These are phyloP conservation scores for Aurifilum marmelostoma DNA, from an alignment of 2,329 filamentous ascomycete genomes.

Conservation along the genomic window DNA sequence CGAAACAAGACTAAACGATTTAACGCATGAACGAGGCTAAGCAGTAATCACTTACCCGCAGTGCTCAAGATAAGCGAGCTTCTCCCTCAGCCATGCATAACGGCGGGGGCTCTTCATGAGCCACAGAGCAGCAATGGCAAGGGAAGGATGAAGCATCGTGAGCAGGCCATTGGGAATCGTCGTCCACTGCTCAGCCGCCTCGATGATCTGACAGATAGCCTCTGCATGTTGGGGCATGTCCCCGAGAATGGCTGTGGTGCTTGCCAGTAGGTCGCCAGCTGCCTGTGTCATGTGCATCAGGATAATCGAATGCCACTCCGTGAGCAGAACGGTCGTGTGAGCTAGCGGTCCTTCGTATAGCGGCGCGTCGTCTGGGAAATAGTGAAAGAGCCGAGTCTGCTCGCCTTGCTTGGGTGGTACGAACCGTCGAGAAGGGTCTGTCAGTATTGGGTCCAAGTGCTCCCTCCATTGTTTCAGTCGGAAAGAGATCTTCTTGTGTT, in stretches of 20 bases:
- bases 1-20: not conserved
- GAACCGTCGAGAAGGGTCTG: constrained; percentile 64
- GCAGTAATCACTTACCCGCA: constrained; percentile 72
- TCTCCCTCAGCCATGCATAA: constrained; percentile 77
- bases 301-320: constrained; percentile 78
- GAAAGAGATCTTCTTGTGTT: constrained; percentile 59
- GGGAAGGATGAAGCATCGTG: constrained; percentile 72
- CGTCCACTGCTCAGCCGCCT: constrained; percentile 75
- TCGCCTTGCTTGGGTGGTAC: constrained; percentile 59
- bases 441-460: constrained; percentile 64
- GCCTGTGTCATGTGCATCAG: constrained; percentile 82
- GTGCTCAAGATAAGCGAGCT: constrained; percentile 77
- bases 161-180: constrained; percentile 70
- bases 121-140: constrained; percentile 78
- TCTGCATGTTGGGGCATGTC: constrained; percentile 64
- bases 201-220: constrained; percentile 76
- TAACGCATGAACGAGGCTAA: constrained; percentile 4
- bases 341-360: constrained; percentile 74
- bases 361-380: constrained; percentile 56
- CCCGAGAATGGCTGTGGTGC: constrained; percentile 57
- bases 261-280: constrained; percentile 56
- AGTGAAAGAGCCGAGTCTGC: constrained; percentile 62
- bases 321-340: constrained; percentile 71
- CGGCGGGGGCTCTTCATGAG: constrained; percentile 75
- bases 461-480: constrained; percentile 52